Percentiles rank a stretch among this genome's conserved stretches.
Conservation (phyloP, 23 red algal species). For the Chondrus crispus region DNA sequence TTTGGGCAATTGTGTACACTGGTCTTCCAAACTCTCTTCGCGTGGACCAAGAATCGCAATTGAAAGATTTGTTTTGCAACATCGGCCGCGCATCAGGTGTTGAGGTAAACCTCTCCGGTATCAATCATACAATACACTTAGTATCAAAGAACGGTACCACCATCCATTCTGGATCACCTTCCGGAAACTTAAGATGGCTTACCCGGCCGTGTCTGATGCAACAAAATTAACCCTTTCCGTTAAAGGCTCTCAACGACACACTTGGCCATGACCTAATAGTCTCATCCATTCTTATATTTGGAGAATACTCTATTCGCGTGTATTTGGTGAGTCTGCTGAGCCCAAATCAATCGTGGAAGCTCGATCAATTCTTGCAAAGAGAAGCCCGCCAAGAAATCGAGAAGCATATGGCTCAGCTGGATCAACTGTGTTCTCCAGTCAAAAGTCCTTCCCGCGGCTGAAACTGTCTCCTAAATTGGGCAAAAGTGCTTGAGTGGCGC, state of each 20-base stretch:
- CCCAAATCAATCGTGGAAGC: background rate
- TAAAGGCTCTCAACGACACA: background rate
- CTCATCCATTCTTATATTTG: background rate
- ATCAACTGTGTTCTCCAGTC: background rate
- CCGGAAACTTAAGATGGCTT: background rate
- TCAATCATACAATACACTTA: background rate
- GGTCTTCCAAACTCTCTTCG: background rate
- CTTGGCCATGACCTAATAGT: background rate
- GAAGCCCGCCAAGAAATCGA: background rate
- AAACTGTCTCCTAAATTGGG: background rate
- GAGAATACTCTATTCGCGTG: background rate
- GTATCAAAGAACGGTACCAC: background rate
- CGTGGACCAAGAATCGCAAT: background rate
- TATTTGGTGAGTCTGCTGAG: background rate
- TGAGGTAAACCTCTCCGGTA: background rate
- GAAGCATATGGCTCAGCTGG: background rate
- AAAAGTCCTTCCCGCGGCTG: background rate
- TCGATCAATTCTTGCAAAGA: background rate
- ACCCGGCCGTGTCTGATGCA: background rate
- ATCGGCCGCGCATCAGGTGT: background rate
- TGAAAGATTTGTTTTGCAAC: background rate
- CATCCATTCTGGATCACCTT: background rate
- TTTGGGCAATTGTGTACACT: background rate
- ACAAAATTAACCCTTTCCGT: background rate
- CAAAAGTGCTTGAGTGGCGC: background rate